Conservation (phyloP, 2,329 filamentous ascomycete genomes). For the Penicillium sp. region DNA sequence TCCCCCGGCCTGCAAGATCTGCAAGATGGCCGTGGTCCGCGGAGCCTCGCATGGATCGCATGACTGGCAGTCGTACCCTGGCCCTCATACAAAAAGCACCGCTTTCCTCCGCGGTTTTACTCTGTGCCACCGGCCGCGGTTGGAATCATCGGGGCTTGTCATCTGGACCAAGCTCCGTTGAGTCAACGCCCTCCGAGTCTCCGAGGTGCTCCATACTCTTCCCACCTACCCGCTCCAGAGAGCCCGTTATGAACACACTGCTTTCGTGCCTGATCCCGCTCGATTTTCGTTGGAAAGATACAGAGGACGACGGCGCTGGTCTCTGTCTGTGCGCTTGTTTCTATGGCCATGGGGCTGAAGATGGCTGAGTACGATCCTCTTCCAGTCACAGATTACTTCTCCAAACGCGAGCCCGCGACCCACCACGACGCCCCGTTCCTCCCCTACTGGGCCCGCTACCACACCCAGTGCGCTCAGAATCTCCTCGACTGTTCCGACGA, state of each 20-base stretch:
- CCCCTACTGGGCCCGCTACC: constrained; percentile 41
- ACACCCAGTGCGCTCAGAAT: constrained; percentile 40
- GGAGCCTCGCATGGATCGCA: constrained; percentile 22
- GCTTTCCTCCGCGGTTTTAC: constrained; percentile 7
- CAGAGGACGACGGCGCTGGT: constrained; percentile 1
- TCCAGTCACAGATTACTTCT: constrained; percentile 21
- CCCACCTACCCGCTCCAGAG: too few species aligned
- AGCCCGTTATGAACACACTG: constrained; percentile 16
- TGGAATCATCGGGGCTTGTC: constrained; percentile 20
- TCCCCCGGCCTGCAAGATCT: background rate
- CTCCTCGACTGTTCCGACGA: constrained; percentile 41
- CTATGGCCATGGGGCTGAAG: constrained; percentile 21
- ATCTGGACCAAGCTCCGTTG: constrained; percentile 8
- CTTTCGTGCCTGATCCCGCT: constrained; percentile 7
- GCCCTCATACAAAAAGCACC: constrained; percentile 9
- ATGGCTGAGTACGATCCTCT: constrained; percentile 30
- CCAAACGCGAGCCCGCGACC: constrained; percentile 11
- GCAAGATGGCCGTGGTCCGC: constrained; percentile 11
- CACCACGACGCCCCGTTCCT: constrained; percentile 26
- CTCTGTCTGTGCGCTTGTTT: background rate
- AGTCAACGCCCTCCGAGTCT: background rate
- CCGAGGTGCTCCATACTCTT: too few species aligned
- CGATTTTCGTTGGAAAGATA: constrained; percentile 7
- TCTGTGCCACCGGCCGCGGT: constrained; percentile 16
- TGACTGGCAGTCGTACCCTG: constrained; percentile 16